Evolutionary conservation across 83 land plant genomes (phyloP).

Genomic region (Thuja plicata): DNA sequence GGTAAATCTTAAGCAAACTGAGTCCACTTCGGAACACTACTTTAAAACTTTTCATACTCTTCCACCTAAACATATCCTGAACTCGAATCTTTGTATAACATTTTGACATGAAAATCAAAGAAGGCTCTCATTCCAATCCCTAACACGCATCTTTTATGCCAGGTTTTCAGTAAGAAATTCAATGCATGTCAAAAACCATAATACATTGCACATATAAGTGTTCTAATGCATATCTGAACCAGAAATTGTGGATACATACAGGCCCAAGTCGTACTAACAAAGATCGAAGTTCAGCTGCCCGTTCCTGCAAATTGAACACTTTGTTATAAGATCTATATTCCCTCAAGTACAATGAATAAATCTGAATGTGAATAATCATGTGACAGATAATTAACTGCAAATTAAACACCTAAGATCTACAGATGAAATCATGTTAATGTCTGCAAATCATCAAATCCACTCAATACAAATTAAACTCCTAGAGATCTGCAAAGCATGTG

Average conservation of each 20-base stretch:
- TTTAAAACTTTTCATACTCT: background rate
- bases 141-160: background rate
- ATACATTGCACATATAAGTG: background rate
- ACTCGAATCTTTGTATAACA: background rate
- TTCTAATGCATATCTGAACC: background rate
- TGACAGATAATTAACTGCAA: background rate
- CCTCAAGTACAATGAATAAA: background rate
- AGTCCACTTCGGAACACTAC: background rate
- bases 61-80: background rate
- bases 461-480: no score
- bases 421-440: no score
- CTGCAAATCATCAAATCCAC: no score
- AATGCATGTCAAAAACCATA: constrained; percentile 14
- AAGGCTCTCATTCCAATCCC: background rate
- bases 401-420: background rate
- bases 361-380: background rate
- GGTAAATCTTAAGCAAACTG: background rate
- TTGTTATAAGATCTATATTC: background rate
- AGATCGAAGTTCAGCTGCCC: constrained; percentile 88
- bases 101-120: background rate
- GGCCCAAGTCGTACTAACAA: constrained; percentile 91
- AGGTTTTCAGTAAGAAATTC: background rate
- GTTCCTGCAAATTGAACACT: constrained; percentile 43
- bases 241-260: constrained; percentile 43
- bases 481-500: background rate